These are phyloP conservation scores for Aphanomyces stellatus DNA, from an alignment of 352 stramenopile genomes.

Conservation along the genomic window DNA sequence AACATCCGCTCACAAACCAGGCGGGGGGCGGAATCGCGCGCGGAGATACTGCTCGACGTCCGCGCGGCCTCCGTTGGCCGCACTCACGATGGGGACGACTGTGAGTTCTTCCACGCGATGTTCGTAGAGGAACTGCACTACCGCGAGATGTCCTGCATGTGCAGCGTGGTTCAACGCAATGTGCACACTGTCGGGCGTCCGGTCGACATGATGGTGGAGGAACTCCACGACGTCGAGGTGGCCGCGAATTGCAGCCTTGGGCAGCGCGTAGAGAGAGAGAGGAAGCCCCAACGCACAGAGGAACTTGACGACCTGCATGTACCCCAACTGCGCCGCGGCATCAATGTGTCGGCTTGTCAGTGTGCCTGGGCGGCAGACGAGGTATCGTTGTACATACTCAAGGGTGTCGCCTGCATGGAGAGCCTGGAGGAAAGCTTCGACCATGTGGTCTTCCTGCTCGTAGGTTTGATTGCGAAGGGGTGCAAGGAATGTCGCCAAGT, in stretches of 20 bases:
- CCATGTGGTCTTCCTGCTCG: background rate
- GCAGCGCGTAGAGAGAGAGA: background rate
- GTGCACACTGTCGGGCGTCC: background rate
- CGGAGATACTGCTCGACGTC: background rate
- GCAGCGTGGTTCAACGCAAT: background rate
- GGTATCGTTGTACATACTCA: background rate
- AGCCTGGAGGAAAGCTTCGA: background rate
- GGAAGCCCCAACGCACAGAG: background rate
- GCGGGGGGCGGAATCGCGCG: background rate
- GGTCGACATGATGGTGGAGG: background rate
- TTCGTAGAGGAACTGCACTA: constrained; percentile 6
- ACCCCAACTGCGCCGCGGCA: background rate
- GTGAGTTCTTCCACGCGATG: constrained; percentile 1
- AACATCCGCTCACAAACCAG: too few relatives aligned
- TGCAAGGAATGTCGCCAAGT: background rate
- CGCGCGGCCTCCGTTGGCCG: background rate
- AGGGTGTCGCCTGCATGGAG: background rate
- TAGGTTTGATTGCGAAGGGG: background rate
- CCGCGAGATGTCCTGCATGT: background rate
- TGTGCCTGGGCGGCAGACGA: background rate
- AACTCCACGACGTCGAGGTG: background rate
- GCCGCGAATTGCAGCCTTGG: background rate
- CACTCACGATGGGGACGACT: background rate
- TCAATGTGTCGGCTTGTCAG: background rate
- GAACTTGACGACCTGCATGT: background rate